phyloP scores from a whole-genome alignment of 768 basidiomycete genomes.

The Phaffia tasmanica region DNA sequence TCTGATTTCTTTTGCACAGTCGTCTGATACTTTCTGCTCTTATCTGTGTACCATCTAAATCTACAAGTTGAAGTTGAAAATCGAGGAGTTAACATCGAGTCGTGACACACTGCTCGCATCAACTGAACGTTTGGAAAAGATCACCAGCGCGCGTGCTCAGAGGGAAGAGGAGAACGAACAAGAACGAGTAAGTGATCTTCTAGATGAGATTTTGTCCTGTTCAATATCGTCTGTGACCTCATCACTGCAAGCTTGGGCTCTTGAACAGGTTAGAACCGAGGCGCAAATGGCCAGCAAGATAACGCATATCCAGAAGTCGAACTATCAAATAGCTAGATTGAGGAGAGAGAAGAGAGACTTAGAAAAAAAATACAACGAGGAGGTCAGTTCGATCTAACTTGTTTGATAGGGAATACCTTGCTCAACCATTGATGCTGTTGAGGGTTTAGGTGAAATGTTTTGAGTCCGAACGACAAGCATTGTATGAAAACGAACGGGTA shows the following conservation, averaged over 20 bases:
- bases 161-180: slow-evolving; percentile 8
- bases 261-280: slow-evolving; percentile 44
- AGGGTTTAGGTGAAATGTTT: slow-evolving; percentile 64
- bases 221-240: background rate
- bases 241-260: background rate
- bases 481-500: slow-evolving; percentile 71
- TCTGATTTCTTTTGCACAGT: background rate
- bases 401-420: slow-evolving; percentile 26
- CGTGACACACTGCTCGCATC: background rate
- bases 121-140: background rate
- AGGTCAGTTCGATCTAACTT: slow-evolving; percentile 44
- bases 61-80: too few species aligned
- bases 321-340: slow-evolving; percentile 66
- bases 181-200: slow-evolving; percentile 1
- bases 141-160: background rate
- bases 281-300: slow-evolving; percentile 68
- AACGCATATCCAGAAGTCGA: slow-evolving; percentile 70
- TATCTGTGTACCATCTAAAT: too few species aligned
- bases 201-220: background rate
- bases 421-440: slow-evolving; percentile 24
- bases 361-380: slow-evolving; percentile 74
- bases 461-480: slow-evolving; percentile 81
- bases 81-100: slow-evolving; percentile 4
- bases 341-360: slow-evolving; percentile 80
- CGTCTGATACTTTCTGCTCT: background rate